phyloP scores from a whole-genome alignment of 73 alveolate genomes.

The Tetrahymena elliotti region DNA sequence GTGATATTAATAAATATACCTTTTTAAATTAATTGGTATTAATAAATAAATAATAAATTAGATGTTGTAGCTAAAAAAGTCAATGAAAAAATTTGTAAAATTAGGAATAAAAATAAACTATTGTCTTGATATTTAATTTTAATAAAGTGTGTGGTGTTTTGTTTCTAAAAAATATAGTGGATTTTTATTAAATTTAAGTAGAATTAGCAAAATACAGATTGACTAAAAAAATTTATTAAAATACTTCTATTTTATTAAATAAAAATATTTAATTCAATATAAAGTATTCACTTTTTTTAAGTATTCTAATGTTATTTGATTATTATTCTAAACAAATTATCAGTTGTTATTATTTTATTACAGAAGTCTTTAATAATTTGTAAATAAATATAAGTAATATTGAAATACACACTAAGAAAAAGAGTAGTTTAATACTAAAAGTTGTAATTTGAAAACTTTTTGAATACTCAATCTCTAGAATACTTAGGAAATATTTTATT shows the following conservation, averaged over 20 bases:
- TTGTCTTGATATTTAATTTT: background rate
- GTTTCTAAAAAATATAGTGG: too few relatives aligned
- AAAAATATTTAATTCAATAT: too few relatives aligned
- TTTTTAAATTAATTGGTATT: too few relatives aligned
- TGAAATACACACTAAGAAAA: background rate
- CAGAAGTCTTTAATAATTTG: background rate
- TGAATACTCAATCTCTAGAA: background rate
- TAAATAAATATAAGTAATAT: background rate
- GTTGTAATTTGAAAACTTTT: background rate
- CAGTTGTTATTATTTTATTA: too few relatives aligned
- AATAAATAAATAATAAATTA: too few relatives aligned
- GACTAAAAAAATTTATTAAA: too few relatives aligned
- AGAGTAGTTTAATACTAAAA: background rate
- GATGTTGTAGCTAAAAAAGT: too few relatives aligned
- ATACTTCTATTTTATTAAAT: background rate
- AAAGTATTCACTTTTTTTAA: too few relatives aligned
- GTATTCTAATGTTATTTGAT: background rate
- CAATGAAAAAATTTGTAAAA: too few relatives aligned
- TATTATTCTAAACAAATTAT: background rate
- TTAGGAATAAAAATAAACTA: too few relatives aligned
- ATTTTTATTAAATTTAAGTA: background rate
- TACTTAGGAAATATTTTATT: too few relatives aligned
- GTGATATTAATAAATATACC: too few relatives aligned
- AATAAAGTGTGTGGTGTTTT: background rate
- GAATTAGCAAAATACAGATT: background rate